Evolutionary conservation across 164 flowering plant genomes (phyloP), one percentile per base, ranked within the genome.

Genomic region (Aristolochia contorta): DNA sequence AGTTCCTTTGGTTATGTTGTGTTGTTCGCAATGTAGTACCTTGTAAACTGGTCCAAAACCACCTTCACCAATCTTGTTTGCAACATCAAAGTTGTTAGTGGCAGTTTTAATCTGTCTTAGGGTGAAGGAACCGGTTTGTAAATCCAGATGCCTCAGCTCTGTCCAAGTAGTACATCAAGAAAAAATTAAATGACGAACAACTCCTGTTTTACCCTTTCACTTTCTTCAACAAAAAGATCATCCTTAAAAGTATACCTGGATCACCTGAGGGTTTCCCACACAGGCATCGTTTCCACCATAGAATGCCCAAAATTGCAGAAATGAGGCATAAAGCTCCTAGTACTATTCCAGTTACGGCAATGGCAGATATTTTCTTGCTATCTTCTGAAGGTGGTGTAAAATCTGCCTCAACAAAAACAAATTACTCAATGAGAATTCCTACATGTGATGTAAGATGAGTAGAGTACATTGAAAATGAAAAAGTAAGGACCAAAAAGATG

Each of bases 41-140:
- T 81, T 81, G 78, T 71, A 83, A 49, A 83, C 85, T 43, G 82
- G 59, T 55, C 88, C 88, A 67, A 83, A 83, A n/a, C 88, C 88
- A 32, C 88, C 88, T 76, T 83, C 84, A 45, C 88, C 85, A 54
- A 83, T 72, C 74, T 79, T 83, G 62, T 81, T 81, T 47, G 52
- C 67, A 57, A 60, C 4, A 75, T 72, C 75, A 54, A 82, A 82
- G 57, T 78, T 67, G 60, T 69, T 64, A 1, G 83, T 79, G 41
- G 83, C 82, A 60, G 77, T 78, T 74, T 66, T 72, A 10, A 82
- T 75, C 65, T 83, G 87, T 66, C 69, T 75, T n/a, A 77, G 67
- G 54, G 76, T 74, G 57, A 79, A 83, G 13, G 63, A 69, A 56
- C 74, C 76, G 4, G 71, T 73, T 50, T 66, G 78, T 23, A 79